Conservation (phyloP, 352 stramenopile species). For the Phytopythium montanum region DNA sequence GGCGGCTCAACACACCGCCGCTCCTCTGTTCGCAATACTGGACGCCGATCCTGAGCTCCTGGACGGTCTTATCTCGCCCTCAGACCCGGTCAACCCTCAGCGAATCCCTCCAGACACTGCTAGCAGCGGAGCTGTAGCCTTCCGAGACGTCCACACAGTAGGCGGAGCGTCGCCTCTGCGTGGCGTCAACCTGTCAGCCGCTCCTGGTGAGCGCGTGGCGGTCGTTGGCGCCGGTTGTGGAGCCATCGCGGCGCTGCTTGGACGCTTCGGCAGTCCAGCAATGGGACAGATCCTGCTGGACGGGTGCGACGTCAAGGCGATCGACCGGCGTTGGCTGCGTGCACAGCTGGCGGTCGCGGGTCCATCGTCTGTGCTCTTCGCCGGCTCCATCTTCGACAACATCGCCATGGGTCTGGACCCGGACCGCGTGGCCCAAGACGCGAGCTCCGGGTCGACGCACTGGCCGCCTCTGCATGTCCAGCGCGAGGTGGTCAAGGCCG, state of each 20-base stretch:
- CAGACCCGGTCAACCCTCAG: background rate
- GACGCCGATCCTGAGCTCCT: constrained; percentile 3
- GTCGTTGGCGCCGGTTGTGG: constrained; percentile 32
- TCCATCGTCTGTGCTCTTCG: constrained; percentile 36
- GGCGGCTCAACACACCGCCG: constrained; percentile 6
- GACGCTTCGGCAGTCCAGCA: constrained; percentile 22
- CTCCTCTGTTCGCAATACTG: constrained; percentile 19
- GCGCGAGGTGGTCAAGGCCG: constrained; percentile 74
- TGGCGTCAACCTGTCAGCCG: constrained; percentile 25
- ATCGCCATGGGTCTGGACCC: constrained; percentile 36
- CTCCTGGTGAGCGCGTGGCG: constrained; percentile 37
- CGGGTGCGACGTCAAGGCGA: constrained; percentile 24
- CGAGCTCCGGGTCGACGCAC: constrained; percentile 27
- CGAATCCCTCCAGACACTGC: constrained; percentile 8
- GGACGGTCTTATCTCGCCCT: constrained; percentile 7
- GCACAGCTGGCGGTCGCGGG: constrained; percentile 37
- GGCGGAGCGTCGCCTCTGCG: constrained; percentile 12
- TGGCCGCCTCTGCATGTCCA: constrained; percentile 13
- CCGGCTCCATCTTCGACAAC: constrained; percentile 46
- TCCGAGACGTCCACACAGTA: constrained; percentile 15
- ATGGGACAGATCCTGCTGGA: constrained; percentile 32
- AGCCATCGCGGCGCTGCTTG: constrained; percentile 32
- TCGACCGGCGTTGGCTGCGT: constrained; percentile 33
- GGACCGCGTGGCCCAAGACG: constrained; percentile 12
- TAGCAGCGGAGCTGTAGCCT: constrained; percentile 12